Conservation (phyloP, 2,329 filamentous ascomycete species). For the Penicillium sumatraense region DNA sequence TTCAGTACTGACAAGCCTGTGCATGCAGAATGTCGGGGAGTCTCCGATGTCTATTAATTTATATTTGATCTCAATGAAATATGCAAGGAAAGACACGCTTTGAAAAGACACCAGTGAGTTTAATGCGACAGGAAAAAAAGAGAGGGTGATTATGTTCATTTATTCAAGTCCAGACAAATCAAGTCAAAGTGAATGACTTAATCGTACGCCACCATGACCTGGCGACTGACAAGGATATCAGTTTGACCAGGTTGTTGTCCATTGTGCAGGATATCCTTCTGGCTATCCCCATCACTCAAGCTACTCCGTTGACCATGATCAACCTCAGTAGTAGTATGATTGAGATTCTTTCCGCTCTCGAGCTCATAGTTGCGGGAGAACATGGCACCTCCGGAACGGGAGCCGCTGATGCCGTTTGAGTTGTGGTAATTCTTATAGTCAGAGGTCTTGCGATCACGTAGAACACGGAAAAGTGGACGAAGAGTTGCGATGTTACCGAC, state of each 20-base stretch:
- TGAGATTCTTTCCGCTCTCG: conserved; percentile 16
- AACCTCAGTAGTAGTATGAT: conserved; percentile 10
- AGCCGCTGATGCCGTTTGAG: conserved; percentile 6
- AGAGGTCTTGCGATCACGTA: conserved; percentile 22
- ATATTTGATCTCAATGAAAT: too few species aligned
- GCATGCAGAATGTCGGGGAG: too few species aligned
- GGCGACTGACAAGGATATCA: conserved; percentile 25
- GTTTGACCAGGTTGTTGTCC: conserved; percentile 15
- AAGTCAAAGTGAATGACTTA: not conserved
- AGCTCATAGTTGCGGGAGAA: conserved; percentile 23
- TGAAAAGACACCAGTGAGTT: not conserved
- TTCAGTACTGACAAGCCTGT: too few species aligned
- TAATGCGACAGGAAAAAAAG: not conserved
- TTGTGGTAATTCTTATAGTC: conserved; percentile 13
- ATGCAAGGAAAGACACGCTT: not conserved
- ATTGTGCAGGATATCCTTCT: conserved; percentile 25
- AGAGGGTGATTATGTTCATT: not conserved
- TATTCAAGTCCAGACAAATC: not conserved
- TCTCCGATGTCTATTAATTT: too few species aligned
- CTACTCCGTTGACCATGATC: conserved; percentile 8
- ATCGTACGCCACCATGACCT: conserved; percentile 23
- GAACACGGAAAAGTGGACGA: conserved; percentile 47
- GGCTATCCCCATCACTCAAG: conserved; percentile 27
- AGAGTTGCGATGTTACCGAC: conserved; percentile 54
- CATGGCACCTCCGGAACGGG: conserved; percentile 6